phyloP scores from a whole-genome alignment of 192 early-diverging fungal genomes.

The Rhizophagus prolifer region DNA sequence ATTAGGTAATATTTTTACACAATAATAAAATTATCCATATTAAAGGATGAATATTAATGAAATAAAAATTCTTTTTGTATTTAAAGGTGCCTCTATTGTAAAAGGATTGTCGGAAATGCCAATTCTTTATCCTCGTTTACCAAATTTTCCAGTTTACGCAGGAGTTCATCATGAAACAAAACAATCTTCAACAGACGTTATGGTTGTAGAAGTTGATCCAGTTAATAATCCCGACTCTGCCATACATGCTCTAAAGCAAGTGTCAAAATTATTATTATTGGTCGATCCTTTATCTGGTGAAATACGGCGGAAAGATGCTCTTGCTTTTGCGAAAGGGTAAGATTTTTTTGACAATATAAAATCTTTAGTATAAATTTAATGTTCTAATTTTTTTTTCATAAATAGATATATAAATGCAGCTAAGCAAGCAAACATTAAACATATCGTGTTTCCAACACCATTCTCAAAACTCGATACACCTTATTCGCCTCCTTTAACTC shows the following conservation, averaged over 20 bases:
- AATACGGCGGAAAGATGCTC: not conserved
- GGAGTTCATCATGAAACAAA: conserved; percentile 2
- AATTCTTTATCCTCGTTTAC: not conserved
- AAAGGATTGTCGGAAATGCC: not conserved
- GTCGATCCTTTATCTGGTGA: conserved; percentile 1
- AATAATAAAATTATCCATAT: not conserved
- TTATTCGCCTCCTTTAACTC: not conserved
- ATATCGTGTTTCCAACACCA: conserved; percentile 10
- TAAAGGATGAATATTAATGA: not conserved
- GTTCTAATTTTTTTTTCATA: not conserved
- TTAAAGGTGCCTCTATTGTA: not conserved
- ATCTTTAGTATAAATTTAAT: not conserved
- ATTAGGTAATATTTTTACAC: not conserved
- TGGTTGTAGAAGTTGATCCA: conserved; percentile 10
- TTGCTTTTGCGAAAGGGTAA: conserved; percentile 13
- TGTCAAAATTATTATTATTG: conserved; percentile 6
- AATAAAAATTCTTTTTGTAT: not conserved
- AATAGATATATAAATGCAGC: conserved; percentile 17
- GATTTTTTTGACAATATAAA: not conserved
- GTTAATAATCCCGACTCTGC: not conserved
- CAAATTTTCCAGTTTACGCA: not conserved
- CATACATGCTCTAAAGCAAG: not conserved
- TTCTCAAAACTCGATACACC: conserved; percentile 3
- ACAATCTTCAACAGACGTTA: not conserved
- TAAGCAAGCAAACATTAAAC: conserved; percentile 5